These are phyloP conservation scores for Torulaspora franciscae DNA, from an alignment of 805 yeast species.

Conservation along the genomic window DNA sequence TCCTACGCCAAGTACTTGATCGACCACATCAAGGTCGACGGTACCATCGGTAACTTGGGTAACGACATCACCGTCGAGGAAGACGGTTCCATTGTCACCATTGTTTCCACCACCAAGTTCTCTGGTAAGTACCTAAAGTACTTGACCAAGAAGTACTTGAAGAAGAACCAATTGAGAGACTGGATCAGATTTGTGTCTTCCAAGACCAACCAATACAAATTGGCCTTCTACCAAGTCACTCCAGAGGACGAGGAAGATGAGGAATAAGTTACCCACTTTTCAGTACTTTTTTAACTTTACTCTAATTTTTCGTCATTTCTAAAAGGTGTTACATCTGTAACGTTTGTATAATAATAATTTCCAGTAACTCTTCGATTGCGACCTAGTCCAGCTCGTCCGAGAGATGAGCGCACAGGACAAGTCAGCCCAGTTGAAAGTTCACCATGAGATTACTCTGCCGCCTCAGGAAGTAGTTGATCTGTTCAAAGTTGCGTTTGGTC, in stretches of 20 bases:
- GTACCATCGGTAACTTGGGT: conserved; percentile 94
- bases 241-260: conserved; percentile 94
- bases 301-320: conserved; percentile 3
- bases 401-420: conserved; percentile 5
- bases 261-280: conserved; percentile 51
- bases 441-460: conserved; percentile 24
- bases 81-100: conserved; percentile 84
- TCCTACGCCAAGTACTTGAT: conserved; percentile 96
- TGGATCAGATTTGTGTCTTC: conserved; percentile 98
- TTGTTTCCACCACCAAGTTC: conserved; percentile 87
- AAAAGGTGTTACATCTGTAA: conserved; percentile 1
- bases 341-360: conserved; percentile 8
- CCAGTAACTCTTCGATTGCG: not conserved
- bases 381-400: not conserved
- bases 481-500: conserved; percentile 27
- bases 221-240: conserved; percentile 98
- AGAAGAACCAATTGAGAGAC: conserved; percentile 99
- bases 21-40: conserved; percentile 99
- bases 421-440: conserved; percentile 22
- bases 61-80: conserved; percentile 86
- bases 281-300: conserved; percentile 9
- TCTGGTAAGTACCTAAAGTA: conserved; percentile 99
- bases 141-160: conserved; percentile 99
- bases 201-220: conserved; percentile 91
- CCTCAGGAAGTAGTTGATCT: conserved; percentile 33